These are phyloP conservation scores for Podospora pseudocomata DNA, from an alignment of 495 filamentous ascomycete genomes.

Conservation along the genomic window DNA sequence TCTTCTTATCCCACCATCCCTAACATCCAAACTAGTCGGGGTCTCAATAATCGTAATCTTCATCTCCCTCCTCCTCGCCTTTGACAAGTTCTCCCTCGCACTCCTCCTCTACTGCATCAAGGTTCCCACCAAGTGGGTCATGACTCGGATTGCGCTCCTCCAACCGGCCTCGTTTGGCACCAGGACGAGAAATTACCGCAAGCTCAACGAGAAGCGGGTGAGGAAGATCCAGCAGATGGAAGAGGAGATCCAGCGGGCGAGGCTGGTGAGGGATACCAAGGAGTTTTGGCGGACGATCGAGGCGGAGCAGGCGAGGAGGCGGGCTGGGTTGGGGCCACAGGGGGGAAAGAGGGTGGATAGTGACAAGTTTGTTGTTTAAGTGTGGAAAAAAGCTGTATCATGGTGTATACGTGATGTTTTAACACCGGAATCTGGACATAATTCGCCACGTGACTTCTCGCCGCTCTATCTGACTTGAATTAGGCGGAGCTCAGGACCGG, in stretches of 20 bases:
- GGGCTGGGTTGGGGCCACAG: slow-evolving; percentile 5
- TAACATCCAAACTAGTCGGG: slow-evolving; percentile 1
- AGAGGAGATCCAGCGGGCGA: slow-evolving; percentile 18
- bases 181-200: slow-evolving; percentile 13
- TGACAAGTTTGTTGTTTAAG: slow-evolving; percentile 12
- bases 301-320: slow-evolving; percentile 13
- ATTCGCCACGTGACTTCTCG: too few species aligned
- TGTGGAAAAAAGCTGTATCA: neutral
- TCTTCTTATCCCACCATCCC: neutral
- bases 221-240: slow-evolving; percentile 14
- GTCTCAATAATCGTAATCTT: slow-evolving; percentile 18
- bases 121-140: slow-evolving; percentile 17
- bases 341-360: slow-evolving; percentile 9
- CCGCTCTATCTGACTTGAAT: too few species aligned
- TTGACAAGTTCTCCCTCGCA: slow-evolving; percentile 22
- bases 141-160: slow-evolving; percentile 15
- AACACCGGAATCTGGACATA: too few species aligned
- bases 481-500: too few species aligned
- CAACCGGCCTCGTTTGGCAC: slow-evolving; percentile 12
- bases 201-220: slow-evolving; percentile 18
- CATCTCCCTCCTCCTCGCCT: slow-evolving; percentile 17
- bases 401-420: neutral
- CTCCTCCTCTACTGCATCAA: slow-evolving; percentile 20
- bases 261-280: slow-evolving; percentile 18
- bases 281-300: slow-evolving; percentile 19